phyloP scores from a whole-genome alignment of 768 basidiomycete species.

The Myochromella boudieri region DNA sequence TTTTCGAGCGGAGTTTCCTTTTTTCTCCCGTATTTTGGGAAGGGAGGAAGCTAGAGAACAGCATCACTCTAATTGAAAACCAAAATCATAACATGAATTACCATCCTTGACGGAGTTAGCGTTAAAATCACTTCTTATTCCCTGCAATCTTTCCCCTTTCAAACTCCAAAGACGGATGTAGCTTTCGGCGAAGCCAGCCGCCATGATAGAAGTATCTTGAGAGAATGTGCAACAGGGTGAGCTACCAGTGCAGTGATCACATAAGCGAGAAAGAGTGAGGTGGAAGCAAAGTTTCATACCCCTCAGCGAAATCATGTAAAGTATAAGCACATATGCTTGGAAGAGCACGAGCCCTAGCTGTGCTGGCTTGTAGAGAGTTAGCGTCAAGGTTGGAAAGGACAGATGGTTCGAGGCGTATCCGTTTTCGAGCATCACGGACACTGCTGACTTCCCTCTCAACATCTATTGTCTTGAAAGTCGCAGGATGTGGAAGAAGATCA shows the following conservation, averaged over 20 bases:
- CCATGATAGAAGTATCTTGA: slow-evolving; percentile 87
- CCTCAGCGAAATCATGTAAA: slow-evolving; percentile 91
- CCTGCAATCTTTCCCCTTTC: slow-evolving; percentile 86
- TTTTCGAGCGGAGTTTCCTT: slow-evolving; percentile 85
- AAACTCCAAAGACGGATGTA: slow-evolving; percentile 94
- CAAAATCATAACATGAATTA: slow-evolving; percentile 33
- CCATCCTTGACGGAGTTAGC: slow-evolving; percentile 66
- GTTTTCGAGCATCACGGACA: slow-evolving; percentile 87
- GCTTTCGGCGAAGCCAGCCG: slow-evolving; percentile 94
- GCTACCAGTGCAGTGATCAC: slow-evolving; percentile 37
- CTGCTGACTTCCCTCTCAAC: slow-evolving; percentile 88
- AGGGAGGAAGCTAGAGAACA: slow-evolving; percentile 51
- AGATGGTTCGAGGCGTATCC: slow-evolving; percentile 87
- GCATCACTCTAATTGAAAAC: neutral
- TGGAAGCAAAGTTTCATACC: slow-evolving; percentile 64
- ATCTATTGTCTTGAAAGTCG: slow-evolving; percentile 81
- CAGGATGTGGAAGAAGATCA: slow-evolving; percentile 81
- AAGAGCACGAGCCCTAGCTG: slow-evolving; percentile 63
- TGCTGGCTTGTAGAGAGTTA: slow-evolving; percentile 56
- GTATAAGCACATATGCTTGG: slow-evolving; percentile 97
- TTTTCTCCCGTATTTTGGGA: slow-evolving; percentile 73
- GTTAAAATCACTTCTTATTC: slow-evolving; percentile 74
- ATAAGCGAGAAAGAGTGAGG: neutral
- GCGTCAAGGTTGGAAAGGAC: slow-evolving; percentile 54
- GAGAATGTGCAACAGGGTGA: slow-evolving; percentile 88